Base-by-base conservation (phyloP, 2,329 filamentous ascomycete genomes). In the Eutypella sp. region DNA sequence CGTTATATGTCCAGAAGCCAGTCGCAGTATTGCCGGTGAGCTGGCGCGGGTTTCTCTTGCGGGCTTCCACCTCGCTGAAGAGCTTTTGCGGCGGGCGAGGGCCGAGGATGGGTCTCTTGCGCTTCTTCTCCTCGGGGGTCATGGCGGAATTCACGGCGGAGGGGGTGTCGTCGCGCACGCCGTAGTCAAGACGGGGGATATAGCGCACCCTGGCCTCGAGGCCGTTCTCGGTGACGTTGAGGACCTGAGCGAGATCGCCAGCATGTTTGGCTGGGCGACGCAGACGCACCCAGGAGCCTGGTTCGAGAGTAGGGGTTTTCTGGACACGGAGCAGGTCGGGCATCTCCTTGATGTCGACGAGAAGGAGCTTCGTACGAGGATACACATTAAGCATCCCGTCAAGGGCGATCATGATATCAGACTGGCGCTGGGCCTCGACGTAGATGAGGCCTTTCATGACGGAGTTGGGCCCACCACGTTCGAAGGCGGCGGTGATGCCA, bases 311-410 rank as follows among this genome's bases (percentile, higher is more conserved):
- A 40, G 90, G 87, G 3, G 87, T 92, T 71, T 96, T 96, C 49
- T 82, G 84, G 23, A 95, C 89, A 42, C 90, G 83, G 16, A 99
- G 76, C n/a, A 99, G 78, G 67, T 97, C 93, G 2, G 93, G 92
- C 84, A 96, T 96, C 67, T 99, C 93, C 66, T 95, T 95, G 59
- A 97, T 90, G 41, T 93, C 89, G 36, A 99, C 89, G 42, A 97
- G 74, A 38, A 91, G 81, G 70, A 93, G 85, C 67, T 90, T 93
- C 23, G 82, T 86, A 46, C 89, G 83, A 44, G 92, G 88, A 64
- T 96, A 99, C 31, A 95, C 87, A 61, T 96, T 90, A 50, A 89
- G 80, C 60, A 99, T 81, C 36, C 85, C 87, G 50, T 96, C 88
- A 36, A 96, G 74, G 7, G 89, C 88, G 43, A 84, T 76, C 59